Evolutionary conservation across 805 yeast species (phyloP).

Genomic region (Yamadazyma scolyti): DNA sequence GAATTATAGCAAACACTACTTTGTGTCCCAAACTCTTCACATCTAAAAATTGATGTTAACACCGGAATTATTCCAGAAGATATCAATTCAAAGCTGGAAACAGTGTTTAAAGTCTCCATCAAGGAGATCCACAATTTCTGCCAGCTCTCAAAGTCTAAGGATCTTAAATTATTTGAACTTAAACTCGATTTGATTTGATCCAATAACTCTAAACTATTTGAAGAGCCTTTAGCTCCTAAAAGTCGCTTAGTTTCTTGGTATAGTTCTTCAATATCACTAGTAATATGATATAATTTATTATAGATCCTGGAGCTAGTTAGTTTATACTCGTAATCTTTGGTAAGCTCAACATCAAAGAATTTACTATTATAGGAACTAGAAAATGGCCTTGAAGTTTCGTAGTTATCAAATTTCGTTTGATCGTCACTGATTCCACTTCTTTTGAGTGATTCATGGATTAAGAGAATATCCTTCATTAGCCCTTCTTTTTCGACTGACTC

Average conservation of each 20-base stretch:
- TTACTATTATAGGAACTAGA: slow-evolving; percentile 18
- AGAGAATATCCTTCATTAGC: slow-evolving; percentile 47
- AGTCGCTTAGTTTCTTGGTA: slow-evolving; percentile 11
- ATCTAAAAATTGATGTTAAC: slow-evolving; percentile 32
- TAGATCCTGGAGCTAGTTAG: slow-evolving; percentile 15
- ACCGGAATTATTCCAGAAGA: slow-evolving; percentile 60
- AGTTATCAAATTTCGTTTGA: slow-evolving; percentile 10
- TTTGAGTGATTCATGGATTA: slow-evolving; percentile 24
- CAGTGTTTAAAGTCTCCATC: slow-evolving; percentile 13
- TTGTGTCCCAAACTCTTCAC: slow-evolving; percentile 12
- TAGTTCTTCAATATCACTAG: slow-evolving; percentile 23
- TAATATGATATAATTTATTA: slow-evolving; percentile 12
- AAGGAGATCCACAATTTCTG: slow-evolving; percentile 21
- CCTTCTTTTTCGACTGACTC: slow-evolving; percentile 68
- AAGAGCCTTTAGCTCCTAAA: not conserved
- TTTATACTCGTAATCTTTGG: slow-evolving; percentile 21
- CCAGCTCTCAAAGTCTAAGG: slow-evolving; percentile 35
- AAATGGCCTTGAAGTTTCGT: slow-evolving; percentile 12
- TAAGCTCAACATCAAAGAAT: slow-evolving; percentile 27
- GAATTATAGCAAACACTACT: slow-evolving; percentile 35
- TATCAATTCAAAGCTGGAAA: slow-evolving; percentile 74
- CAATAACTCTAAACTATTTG: slow-evolving; percentile 1
- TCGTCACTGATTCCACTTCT: slow-evolving; percentile 5
- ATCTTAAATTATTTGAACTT: not conserved
- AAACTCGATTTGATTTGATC: slow-evolving; percentile 2